Evolutionary conservation across 2,329 filamentous ascomycete genomes (phyloP).

Genomic region (Akanthomyces lecanii): DNA sequence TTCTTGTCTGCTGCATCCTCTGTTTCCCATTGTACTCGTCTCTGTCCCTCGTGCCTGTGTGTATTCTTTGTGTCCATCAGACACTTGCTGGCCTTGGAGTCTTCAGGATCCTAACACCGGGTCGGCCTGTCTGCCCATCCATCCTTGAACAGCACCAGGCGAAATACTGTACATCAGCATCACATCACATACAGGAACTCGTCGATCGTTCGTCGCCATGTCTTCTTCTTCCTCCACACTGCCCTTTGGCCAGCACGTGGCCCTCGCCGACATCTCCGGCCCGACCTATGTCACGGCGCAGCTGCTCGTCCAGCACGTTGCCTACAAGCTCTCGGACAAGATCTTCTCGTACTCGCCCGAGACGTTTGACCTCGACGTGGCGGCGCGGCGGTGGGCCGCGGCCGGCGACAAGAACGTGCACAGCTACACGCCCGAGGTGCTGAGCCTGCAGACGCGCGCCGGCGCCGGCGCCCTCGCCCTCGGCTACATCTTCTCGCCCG

Average conservation of each 20-base stretch:
- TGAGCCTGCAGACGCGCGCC: slow-evolving; percentile 78
- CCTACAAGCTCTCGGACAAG: slow-evolving; percentile 93
- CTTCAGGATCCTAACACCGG: background rate
- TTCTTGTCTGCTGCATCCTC: slow-evolving; percentile 6
- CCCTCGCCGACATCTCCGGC: slow-evolving; percentile 64
- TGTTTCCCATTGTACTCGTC: background rate
- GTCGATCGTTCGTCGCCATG: slow-evolving; percentile 23
- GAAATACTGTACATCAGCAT: background rate
- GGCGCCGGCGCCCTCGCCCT: slow-evolving; percentile 89
- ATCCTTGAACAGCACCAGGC: background rate
- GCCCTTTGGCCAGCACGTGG: slow-evolving; percentile 53
- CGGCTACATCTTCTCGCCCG: slow-evolving; percentile 95
- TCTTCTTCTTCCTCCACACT: slow-evolving; percentile 52
- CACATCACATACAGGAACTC: background rate
- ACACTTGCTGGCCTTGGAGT: background rate
- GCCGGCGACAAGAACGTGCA: slow-evolving; percentile 72
- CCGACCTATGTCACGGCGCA: slow-evolving; percentile 93
- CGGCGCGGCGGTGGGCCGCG: slow-evolving; percentile 71
- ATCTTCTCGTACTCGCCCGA: slow-evolving; percentile 96
- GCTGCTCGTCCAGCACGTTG: slow-evolving; percentile 90
- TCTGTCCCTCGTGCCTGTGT: background rate
- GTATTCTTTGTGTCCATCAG: background rate
- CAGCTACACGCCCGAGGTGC: slow-evolving; percentile 72
- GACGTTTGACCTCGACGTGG: slow-evolving; percentile 84
- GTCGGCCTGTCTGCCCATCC: background rate